Base-by-base conservation (phyloP, 345 rosid species). In the Noccaea caerulescens region DNA sequence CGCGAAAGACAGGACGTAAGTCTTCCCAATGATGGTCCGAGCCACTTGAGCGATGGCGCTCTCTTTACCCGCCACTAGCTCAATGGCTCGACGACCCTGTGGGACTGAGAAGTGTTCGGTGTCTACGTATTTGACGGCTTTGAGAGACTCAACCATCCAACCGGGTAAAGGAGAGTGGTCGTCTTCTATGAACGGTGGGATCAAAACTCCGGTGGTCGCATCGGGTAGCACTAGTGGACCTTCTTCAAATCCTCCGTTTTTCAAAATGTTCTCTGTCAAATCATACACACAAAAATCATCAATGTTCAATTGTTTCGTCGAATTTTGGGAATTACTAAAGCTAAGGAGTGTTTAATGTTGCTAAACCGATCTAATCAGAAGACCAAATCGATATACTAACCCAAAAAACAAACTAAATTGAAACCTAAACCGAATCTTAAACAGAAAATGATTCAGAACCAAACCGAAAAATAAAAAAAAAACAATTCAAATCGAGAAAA, bases 61-160 rank as follows among this genome's bases (percentile, higher is more conserved):
- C 72, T 91, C 98, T 75, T 87, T 90, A 1, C 98, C 98, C 0
- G 86, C 98, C 2, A 93, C 82, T 12, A 93, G 88, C 67, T 93
- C 98, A 1, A 91, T 68, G 0, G 91, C 97, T 55, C 94, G 68
- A 66, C 66, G 81, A 44, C 91, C 92, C 43, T 82, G 78, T 1
- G 96, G 96, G 54, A 89, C 87, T 0, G 86, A 69, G 82, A 83
- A 89, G 58, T 89, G 96, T 6, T 68, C 87, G 0, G 69, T 50
- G 75, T 93, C 94, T 1, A 93, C 83, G 85, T 88, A 93, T 54
- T 93, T 91, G 12, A 93, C 94, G 1, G 97, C 96, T 77, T 93
- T 93, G 27, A 91, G 96, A 25, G 97, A 93, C 51, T 87, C 97
- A 3, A 86, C 79, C 71, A 85, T 83, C 97, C 98, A 93, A 3